A percentile compares a stretch with the other conserved stretches of the same genome.
Conservation (phyloP, 805 yeast genomes). For the Zygoascus bituminiphila region DNA sequence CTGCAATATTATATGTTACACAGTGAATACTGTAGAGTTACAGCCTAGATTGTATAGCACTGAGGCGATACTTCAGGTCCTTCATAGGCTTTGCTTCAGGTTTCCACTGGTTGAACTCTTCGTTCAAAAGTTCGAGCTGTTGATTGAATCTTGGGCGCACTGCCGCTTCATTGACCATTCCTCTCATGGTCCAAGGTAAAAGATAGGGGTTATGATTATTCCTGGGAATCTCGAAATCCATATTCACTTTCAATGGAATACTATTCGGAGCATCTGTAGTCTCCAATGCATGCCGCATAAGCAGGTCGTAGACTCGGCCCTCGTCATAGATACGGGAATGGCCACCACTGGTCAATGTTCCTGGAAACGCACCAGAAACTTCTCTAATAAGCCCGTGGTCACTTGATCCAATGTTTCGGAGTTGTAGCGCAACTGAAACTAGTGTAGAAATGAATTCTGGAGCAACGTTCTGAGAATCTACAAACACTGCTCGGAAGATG, state of each 20-base stretch:
- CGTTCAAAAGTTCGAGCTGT: conserved; percentile 53
- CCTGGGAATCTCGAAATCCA: conserved; percentile 49
- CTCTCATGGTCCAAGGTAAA: conserved; percentile 89
- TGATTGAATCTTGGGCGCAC: conserved; percentile 38
- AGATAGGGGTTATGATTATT: conserved; percentile 66
- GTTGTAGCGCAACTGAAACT: conserved; percentile 61
- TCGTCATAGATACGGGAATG: conserved; percentile 87
- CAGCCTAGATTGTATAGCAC: conserved; percentile 38
- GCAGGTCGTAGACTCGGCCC: conserved; percentile 73
- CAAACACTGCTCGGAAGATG: conserved; percentile 78
- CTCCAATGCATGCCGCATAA: conserved; percentile 63
- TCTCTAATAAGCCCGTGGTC: conserved; percentile 87
- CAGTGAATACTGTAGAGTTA: no score
- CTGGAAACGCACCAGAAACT: conserved; percentile 70
- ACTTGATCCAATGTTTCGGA: conserved; percentile 67
- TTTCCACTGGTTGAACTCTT: conserved; percentile 75
- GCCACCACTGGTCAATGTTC: conserved; percentile 91
- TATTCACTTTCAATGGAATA: conserved; percentile 21
- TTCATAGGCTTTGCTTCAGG: conserved; percentile 77
- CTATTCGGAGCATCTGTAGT: conserved; percentile 52
- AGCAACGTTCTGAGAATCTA: conserved; percentile 67
- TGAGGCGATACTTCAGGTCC: conserved; percentile 73
- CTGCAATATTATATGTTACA: no score
- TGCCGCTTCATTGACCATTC: conserved; percentile 57
- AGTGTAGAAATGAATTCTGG: conserved; percentile 73